These are phyloP conservation scores for Neurospora tetrasperma DNA, from an alignment of 495 filamentous ascomycete genomes.

Conservation along the genomic window DNA sequence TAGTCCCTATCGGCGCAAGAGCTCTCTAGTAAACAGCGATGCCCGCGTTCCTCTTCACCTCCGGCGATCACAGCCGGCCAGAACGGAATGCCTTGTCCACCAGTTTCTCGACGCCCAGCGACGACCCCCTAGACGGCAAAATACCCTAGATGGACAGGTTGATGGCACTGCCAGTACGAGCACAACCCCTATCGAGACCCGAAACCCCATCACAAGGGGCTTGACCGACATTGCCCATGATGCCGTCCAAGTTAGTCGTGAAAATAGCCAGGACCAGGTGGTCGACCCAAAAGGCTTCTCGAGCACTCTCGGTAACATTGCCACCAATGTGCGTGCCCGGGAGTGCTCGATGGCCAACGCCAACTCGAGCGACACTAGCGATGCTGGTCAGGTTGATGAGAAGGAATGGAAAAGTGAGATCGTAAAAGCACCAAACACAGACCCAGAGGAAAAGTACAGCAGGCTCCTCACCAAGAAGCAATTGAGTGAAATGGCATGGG, in stretches of 20 bases:
- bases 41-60: slow-evolving; percentile 27
- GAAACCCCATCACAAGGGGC: background rate
- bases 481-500: slow-evolving; percentile 90
- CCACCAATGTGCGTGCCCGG: background rate
- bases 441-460: slow-evolving; percentile 28
- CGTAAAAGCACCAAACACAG: slow-evolving; percentile 7
- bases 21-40: slow-evolving; percentile 63
- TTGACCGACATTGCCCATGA: background rate
- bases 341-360: background rate
- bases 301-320: background rate
- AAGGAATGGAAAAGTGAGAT: slow-evolving; percentile 32
- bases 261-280: slow-evolving; percentile 16
- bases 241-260: slow-evolving; percentile 17
- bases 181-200: background rate
- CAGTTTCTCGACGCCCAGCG: slow-evolving; percentile 56
- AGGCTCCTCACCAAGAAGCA: slow-evolving; percentile 82
- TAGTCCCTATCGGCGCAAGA: slow-evolving; percentile 70
- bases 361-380: slow-evolving; percentile 1
- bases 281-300: slow-evolving; percentile 28
- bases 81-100: slow-evolving; percentile 71
- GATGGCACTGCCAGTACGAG: background rate
- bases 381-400: slow-evolving; percentile 34
- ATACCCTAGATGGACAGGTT: background rate
- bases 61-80: slow-evolving; percentile 37
- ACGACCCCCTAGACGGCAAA: background rate